Percentiles rank a stretch among this genome's conserved stretches.
These are phyloP conservation scores for Colletotrichum navitas DNA, from an alignment of 2,329 filamentous ascomycete genomes.

Conservation along the genomic window DNA sequence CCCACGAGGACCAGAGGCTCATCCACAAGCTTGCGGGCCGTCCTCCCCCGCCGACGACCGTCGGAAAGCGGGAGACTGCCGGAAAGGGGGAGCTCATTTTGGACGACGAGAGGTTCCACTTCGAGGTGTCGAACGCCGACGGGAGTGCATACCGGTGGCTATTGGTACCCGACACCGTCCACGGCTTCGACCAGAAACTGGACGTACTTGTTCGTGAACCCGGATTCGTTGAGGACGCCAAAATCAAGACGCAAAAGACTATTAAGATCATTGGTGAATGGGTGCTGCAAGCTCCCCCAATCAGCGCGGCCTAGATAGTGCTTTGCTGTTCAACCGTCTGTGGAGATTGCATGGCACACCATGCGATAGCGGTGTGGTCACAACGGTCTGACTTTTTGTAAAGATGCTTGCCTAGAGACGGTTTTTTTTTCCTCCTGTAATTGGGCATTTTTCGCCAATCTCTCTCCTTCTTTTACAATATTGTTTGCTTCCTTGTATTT, in stretches of 20 bases:
- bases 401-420: not conserved
- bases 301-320: not conserved
- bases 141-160: constrained; percentile 48
- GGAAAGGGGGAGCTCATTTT: constrained; percentile 45
- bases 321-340: not conserved
- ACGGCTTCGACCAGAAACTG: constrained; percentile 49
- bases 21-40: constrained; percentile 52
- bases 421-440: not conserved
- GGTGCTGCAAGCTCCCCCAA: constrained; percentile 42
- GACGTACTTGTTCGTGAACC: constrained; percentile 42
- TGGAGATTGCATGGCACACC: too few species aligned
- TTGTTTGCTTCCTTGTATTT: not conserved
- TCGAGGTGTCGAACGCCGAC: constrained; percentile 43
- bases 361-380: not conserved
- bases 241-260: constrained; percentile 46
- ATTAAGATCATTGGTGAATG: constrained; percentile 47
- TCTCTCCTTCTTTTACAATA: not conserved
- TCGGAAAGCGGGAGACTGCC: constrained; percentile 47
- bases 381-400: not conserved
- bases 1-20: constrained; percentile 56
- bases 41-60: constrained; percentile 46
- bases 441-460: not conserved
- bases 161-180: constrained; percentile 50
- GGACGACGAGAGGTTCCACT: constrained; percentile 49
- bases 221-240: constrained; percentile 44